Conservation (phyloP, 805 yeast genomes). For the Saturnispora ahearnii region DNA sequence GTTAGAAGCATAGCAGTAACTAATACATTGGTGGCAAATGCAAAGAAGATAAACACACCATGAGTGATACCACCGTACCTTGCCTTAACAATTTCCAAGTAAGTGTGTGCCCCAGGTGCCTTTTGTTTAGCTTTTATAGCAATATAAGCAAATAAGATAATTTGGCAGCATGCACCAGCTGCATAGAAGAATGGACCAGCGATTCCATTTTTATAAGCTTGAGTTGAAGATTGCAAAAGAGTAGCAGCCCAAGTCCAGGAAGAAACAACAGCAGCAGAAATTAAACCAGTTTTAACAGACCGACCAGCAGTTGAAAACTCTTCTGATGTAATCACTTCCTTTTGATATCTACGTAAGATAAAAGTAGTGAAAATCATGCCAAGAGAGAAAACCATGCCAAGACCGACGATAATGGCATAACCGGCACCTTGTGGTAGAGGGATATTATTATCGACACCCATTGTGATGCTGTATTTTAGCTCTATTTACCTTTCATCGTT, state of each 20-base stretch:
- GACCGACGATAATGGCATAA: slow-evolving; percentile 78
- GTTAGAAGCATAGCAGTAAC: slow-evolving; percentile 90
- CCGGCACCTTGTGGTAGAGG: slow-evolving; percentile 65
- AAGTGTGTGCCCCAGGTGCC: slow-evolving; percentile 91
- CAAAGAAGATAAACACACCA: slow-evolving; percentile 62
- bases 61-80: slow-evolving; percentile 79
- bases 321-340: slow-evolving; percentile 84
- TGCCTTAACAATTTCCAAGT: slow-evolving; percentile 71
- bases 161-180: slow-evolving; percentile 86
- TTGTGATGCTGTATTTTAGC: background rate
- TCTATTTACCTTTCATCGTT: background rate
- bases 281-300: slow-evolving; percentile 73
- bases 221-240: slow-evolving; percentile 63
- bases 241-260: slow-evolving; percentile 96
- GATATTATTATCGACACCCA: background rate
- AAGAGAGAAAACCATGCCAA: slow-evolving; percentile 61
- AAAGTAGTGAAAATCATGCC: slow-evolving; percentile 75
- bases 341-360: slow-evolving; percentile 66
- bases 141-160: slow-evolving; percentile 73
- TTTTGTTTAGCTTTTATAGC: slow-evolving; percentile 84
- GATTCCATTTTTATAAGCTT: slow-evolving; percentile 70
- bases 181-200: slow-evolving; percentile 75
- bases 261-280: slow-evolving; percentile 84
- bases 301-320: slow-evolving; percentile 93
- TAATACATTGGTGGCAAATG: slow-evolving; percentile 76